Percentiles rank a stretch among this genome's conserved stretches.
Evolutionary conservation across 106 monocot species (phyloP).

Genomic region (Hemerocallis citrina): DNA sequence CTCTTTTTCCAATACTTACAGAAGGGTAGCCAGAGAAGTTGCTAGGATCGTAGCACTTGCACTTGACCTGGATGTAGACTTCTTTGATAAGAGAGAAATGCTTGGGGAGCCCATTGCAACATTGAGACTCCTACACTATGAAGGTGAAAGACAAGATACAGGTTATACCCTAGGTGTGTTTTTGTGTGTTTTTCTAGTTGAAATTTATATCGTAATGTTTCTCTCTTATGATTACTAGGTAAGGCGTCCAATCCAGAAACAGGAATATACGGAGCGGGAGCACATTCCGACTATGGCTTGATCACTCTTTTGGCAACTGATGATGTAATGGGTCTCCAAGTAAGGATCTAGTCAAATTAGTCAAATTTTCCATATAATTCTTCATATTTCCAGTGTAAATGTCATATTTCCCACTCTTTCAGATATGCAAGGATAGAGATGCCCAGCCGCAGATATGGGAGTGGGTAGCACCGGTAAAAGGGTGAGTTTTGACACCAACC

Average conservation of each 20-base stretch:
- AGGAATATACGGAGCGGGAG: constrained; percentile 87
- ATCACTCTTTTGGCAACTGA: constrained; percentile 91
- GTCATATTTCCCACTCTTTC: neutral
- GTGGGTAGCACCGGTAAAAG: constrained; percentile 66
- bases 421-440: constrained; percentile 97
- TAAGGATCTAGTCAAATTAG: constrained; percentile 11
- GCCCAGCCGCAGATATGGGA: constrained; percentile 79
- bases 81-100: constrained; percentile 79
- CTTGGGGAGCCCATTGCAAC: constrained; percentile 83
- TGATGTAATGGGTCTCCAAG: constrained; percentile 83
- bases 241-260: constrained; percentile 57
- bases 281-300: constrained; percentile 90
- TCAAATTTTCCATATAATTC: neutral
- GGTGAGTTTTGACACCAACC: constrained; percentile 39
- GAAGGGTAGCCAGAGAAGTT: constrained; percentile 71
- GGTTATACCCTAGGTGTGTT: constrained; percentile 14
- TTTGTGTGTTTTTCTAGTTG: neutral
- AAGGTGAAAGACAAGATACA: constrained; percentile 45
- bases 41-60: constrained; percentile 86
- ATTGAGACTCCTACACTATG: constrained; percentile 84
- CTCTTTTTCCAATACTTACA: constrained; percentile 11
- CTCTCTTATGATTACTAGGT: constrained; percentile 24
- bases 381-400: neutral
- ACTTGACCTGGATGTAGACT: constrained; percentile 60
- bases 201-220: neutral